Evolutionary conservation across 2,329 filamentous ascomycete genomes (phyloP).

Genomic region (Chalaropsis thielavioides): DNA sequence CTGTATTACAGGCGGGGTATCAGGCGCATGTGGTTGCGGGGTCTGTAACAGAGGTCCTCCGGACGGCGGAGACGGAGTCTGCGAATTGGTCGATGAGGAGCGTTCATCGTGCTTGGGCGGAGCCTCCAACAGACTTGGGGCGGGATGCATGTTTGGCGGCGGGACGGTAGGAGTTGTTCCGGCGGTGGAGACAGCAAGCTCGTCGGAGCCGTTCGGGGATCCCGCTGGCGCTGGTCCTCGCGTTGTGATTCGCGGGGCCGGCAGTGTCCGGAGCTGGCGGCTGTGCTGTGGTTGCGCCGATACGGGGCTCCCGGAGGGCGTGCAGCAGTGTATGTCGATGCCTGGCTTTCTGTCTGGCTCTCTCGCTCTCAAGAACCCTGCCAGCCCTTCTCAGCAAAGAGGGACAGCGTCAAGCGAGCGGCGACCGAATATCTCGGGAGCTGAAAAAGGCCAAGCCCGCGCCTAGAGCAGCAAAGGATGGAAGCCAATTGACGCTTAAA

Average conservation of each 20-base stretch:
- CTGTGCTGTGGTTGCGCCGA: neutral
- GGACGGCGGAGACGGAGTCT: constrained; percentile 10
- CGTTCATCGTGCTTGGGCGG: constrained; percentile 22
- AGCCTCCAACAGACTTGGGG: constrained; percentile 27
- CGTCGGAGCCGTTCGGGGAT: neutral
- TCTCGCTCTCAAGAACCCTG: neutral
- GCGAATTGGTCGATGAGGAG: constrained; percentile 18
- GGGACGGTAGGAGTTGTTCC: neutral
- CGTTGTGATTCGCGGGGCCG: neutral
- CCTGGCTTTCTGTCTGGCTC: too few species aligned
- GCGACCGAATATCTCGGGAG: neutral
- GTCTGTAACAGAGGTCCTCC: neutral
- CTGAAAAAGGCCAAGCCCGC: neutral
- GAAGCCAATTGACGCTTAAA: neutral
- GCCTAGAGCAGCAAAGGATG: neutral
- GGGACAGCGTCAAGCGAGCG: neutral
- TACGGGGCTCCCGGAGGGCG: neutral
- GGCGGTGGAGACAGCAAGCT: neutral
- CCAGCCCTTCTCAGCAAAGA: neutral
- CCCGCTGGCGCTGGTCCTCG: too few species aligned
- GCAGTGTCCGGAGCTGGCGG: too few species aligned
- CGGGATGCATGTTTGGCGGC: constrained; percentile 26
- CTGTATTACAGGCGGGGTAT: constrained; percentile 19
- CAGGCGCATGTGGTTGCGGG: constrained; percentile 20
- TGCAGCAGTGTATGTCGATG: too few species aligned